Percentiles rank a stretch among this genome's conserved stretches.
phyloP scores from a whole-genome alignment of 176 grass and related monocot genomes.

The Metroxylon sagu region DNA sequence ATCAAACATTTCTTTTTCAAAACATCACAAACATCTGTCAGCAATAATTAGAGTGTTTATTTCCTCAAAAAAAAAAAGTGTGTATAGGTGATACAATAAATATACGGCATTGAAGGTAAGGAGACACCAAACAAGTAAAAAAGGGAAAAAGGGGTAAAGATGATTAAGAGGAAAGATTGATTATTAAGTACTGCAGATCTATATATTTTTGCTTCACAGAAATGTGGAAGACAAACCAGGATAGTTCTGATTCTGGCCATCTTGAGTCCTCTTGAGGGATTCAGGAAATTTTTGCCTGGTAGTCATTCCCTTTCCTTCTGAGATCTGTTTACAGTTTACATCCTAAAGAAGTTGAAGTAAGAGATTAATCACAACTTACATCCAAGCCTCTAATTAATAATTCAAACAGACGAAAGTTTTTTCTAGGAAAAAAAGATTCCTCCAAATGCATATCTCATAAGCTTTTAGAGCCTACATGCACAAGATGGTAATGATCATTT shows the following conservation, averaged over 20 bases:
- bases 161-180: no score
- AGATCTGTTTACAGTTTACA: constrained; percentile 10
- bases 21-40: no score
- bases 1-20: no score
- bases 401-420: constrained; percentile 3
- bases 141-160: no score
- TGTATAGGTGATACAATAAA: no score
- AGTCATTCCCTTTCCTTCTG: constrained; percentile 14
- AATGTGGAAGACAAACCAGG: constrained; percentile 42
- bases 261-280: constrained; percentile 49
- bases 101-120: no score
- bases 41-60: no score
- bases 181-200: no score
- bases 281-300: constrained; percentile 25
- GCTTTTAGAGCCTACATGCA: no score
- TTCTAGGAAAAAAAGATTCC: neutral
- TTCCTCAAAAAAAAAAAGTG: no score
- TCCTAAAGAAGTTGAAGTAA: constrained; percentile 36
- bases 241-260: constrained; percentile 35
- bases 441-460: neutral
- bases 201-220: neutral
- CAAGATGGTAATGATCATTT: neutral
- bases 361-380: neutral
- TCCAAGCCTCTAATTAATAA: neutral
- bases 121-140: no score